These are phyloP conservation scores for Botryotinia globosa DNA, from an alignment of 2,329 filamentous ascomycete species.

Conservation along the genomic window DNA sequence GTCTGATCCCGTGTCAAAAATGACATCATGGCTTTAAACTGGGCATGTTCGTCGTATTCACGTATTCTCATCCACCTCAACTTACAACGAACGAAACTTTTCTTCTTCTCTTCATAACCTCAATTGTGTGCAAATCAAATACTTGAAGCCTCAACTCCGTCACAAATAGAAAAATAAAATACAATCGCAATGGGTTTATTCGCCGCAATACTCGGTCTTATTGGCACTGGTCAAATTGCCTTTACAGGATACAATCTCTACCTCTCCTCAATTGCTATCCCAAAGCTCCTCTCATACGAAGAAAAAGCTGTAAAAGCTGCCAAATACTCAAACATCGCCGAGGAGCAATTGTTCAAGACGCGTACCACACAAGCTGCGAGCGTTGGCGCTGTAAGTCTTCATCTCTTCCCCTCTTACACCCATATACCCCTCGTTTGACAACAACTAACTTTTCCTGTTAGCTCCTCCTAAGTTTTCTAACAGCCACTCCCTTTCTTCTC, in stretches of 20 bases:
- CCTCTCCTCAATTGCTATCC: conserved; percentile 44
- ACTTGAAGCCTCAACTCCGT: background rate
- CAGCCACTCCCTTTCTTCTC: background rate
- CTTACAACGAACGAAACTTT: background rate
- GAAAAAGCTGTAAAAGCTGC: conserved; percentile 45
- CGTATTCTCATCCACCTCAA: background rate
- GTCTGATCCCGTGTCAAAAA: background rate
- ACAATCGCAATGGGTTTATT: background rate
- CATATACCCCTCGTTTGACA: background rate
- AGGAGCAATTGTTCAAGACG: conserved; percentile 44
- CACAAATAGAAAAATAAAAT: background rate
- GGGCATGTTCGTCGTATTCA: background rate
- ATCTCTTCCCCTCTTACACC: background rate
- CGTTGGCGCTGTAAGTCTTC: conserved; percentile 9
- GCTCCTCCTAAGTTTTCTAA: conserved; percentile 4
- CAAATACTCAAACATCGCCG: conserved; percentile 45
- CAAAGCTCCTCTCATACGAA: conserved; percentile 46
- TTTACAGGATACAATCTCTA: conserved; percentile 45
- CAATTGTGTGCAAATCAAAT: no score
- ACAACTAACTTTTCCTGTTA: background rate
- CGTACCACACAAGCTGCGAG: conserved; percentile 42
- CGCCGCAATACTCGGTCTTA: conserved; percentile 7
- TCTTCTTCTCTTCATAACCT: background rate
- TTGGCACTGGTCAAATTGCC: conserved; percentile 37
- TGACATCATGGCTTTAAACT: conserved; percentile 9